These are phyloP conservation scores for Allomyces macrogynus DNA, from an alignment of 192 early-diverging fungal species.

Conservation along the genomic window DNA sequence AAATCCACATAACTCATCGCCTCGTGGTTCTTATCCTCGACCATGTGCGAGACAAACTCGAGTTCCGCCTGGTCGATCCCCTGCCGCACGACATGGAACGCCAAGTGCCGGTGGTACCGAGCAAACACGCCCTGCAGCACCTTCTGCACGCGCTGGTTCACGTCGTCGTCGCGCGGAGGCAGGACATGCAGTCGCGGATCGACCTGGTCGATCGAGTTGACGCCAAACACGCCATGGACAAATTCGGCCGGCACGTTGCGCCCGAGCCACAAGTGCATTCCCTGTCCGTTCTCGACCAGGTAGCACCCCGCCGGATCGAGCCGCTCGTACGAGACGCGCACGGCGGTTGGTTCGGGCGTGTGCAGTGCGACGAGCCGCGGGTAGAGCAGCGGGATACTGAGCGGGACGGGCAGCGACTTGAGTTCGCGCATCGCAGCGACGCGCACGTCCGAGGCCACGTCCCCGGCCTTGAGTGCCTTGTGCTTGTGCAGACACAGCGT, in stretches of 20 bases:
- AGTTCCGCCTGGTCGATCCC: constrained; percentile 60
- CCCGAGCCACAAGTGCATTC: constrained; percentile 74
- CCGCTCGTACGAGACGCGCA: constrained; percentile 56
- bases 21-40: constrained; percentile 78
- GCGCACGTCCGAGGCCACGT: constrained; percentile 60
- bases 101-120: constrained; percentile 39
- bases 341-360: constrained; percentile 27
- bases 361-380: constrained; percentile 58
- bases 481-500: constrained; percentile 65
- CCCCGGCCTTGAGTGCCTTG: constrained; percentile 53
- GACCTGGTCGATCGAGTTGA: constrained; percentile 44
- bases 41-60: constrained; percentile 51
- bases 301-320: constrained; percentile 61
- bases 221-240: constrained; percentile 64
- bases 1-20: constrained; percentile 86
- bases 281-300: constrained; percentile 62
- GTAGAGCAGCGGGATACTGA: constrained; percentile 63
- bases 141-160: constrained; percentile 39
- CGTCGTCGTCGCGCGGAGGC: constrained; percentile 41
- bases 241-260: constrained; percentile 35
- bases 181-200: constrained; percentile 37
- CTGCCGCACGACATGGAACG: constrained; percentile 60
- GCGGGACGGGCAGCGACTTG: constrained; percentile 49
- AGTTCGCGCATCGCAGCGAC: constrained; percentile 59
- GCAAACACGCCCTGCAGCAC: constrained; percentile 43